Conservation (phyloP, 164 flowering plant genomes). For the Echeveria elegans region DNA sequence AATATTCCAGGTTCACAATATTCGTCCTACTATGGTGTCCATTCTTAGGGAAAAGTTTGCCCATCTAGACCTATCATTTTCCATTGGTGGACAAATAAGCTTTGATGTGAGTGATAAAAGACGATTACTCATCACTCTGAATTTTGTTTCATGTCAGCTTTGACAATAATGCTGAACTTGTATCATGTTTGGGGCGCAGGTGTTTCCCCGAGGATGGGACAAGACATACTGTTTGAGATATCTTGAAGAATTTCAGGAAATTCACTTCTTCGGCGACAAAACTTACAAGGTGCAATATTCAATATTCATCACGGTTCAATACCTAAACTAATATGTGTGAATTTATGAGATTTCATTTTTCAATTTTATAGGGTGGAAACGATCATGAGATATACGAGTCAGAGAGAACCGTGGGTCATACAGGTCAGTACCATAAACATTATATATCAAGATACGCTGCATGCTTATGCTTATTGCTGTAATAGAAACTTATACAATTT, state of each 20-base stretch:
- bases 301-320: no score
- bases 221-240: slow-evolving; percentile 88
- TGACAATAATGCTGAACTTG: neutral
- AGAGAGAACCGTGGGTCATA: slow-evolving; percentile 78
- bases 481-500: neutral
- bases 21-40: slow-evolving; percentile 82
- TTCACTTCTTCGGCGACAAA: slow-evolving; percentile 98
- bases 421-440: slow-evolving; percentile 48
- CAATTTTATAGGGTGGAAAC: slow-evolving; percentile 81
- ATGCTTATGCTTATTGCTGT: no score
- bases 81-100: slow-evolving; percentile 98
- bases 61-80: slow-evolving; percentile 83
- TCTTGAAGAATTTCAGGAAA: slow-evolving; percentile 74
- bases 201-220: slow-evolving; percentile 97
- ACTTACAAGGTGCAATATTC: slow-evolving; percentile 96
- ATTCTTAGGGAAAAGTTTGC: slow-evolving; percentile 83
- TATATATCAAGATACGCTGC: neutral
- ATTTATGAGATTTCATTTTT: neutral
- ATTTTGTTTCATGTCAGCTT: neutral
- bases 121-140: neutral
- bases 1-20: slow-evolving; percentile 58
- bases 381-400: slow-evolving; percentile 87
- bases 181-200: slow-evolving; percentile 42
- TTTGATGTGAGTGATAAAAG: slow-evolving; percentile 74
- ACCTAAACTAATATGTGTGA: no score